phyloP scores from a whole-genome alignment of 108 stramenopile genomes.

The Nitzschia sp. region DNA sequence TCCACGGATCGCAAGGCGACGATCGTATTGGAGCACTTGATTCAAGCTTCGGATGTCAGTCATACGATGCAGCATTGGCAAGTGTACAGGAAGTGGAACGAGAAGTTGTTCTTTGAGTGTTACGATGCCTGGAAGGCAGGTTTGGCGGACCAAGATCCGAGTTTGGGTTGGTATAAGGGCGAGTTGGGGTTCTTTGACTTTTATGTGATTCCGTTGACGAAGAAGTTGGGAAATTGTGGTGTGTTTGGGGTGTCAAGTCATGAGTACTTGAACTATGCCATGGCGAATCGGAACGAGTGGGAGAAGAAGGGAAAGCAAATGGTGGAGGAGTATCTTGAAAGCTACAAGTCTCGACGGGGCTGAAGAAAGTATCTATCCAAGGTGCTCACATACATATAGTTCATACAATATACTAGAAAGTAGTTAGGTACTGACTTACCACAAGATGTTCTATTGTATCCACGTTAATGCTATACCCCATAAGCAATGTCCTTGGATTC shows the following conservation, averaged over 20 bases:
- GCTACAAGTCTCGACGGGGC: no score
- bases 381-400: no score
- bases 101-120: conserved; percentile 12
- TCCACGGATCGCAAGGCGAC: conserved; percentile 10
- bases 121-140: conserved; percentile 12
- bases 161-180: conserved; percentile 14
- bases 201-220: conserved; percentile 17
- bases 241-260: conserved; percentile 25
- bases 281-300: conserved; percentile 23
- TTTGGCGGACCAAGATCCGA: conserved; percentile 3
- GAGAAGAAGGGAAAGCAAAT: conserved; percentile 12
- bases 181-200: conserved; percentile 22
- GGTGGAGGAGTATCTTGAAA: conserved; percentile 6
- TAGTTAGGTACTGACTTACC: no score
- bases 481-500: no score
- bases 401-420: no score
- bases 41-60: conserved; percentile 21
- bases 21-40: conserved; percentile 24
- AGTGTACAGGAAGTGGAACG: conserved; percentile 21
- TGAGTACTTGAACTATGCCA: conserved; percentile 23
- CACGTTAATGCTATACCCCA: no score
- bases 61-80: conserved; percentile 30
- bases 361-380: no score
- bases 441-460: no score
- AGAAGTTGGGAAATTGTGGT: conserved; percentile 17